Percentiles rank a stretch among this genome's conserved stretches.
Evolutionary conservation across 257 asterid species (phyloP).

Genomic region (Rehmannia glutinosa): DNA sequence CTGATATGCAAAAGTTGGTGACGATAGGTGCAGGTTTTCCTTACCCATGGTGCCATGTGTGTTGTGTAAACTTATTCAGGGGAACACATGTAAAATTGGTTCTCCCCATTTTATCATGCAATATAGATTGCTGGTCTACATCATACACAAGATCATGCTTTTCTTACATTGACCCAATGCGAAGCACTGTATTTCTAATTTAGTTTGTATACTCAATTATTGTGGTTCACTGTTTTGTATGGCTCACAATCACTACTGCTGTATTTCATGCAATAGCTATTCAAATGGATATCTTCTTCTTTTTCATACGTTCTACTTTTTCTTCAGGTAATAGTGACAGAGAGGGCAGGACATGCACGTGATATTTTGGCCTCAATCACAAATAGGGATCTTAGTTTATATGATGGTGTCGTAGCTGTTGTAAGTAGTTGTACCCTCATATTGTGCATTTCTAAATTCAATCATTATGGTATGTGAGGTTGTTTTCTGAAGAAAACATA

Average conservation of each 20-base stretch:
- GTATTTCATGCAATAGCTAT: neutral
- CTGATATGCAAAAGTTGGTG: no score
- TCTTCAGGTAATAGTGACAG: slow-evolving; percentile 76
- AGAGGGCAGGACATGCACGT: slow-evolving; percentile 87
- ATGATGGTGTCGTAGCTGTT: slow-evolving; percentile 88
- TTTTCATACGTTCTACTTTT: slow-evolving; percentile 7
- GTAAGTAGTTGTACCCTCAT: slow-evolving; percentile 51
- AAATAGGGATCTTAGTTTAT: slow-evolving; percentile 57
- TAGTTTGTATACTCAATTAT: slow-evolving; percentile 8
- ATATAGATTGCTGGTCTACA: neutral
- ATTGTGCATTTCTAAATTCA: slow-evolving; percentile 4
- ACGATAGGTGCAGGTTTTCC: no score
- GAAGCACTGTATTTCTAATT: neutral
- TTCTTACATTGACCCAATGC: neutral
- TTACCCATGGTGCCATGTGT: neutral
- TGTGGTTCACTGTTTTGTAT: neutral
- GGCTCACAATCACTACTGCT: neutral
- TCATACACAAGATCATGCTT: neutral
- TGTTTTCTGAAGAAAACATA: neutral
- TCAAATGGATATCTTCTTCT: slow-evolving; percentile 8
- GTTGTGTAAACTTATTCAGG: neutral
- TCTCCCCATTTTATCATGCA: neutral
- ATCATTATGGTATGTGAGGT: slow-evolving; percentile 4
- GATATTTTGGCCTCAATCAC: slow-evolving; percentile 70
- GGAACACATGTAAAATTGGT: neutral